Conservation (phyloP, 2,329 filamentous ascomycete genomes). For the Ophiognomonia clavigignenti-juglandacearum region DNA sequence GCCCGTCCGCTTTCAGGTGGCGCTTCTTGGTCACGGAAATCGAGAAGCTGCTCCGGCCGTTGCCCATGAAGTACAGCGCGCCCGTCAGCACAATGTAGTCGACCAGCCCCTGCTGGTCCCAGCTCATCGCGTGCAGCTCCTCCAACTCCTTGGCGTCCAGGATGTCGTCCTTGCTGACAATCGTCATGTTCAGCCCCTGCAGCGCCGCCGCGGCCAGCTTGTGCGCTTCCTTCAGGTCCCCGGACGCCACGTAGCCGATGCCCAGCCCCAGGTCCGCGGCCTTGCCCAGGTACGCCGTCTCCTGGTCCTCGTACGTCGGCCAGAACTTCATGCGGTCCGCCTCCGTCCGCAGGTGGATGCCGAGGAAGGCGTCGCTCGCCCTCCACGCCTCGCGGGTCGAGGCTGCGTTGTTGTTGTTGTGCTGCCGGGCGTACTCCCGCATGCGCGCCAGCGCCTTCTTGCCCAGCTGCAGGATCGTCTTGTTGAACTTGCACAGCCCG, state of each 20-base stretch:
- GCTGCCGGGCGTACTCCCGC: constrained; percentile 23
- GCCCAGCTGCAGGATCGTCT: constrained; percentile 36
- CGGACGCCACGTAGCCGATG: constrained; percentile 41
- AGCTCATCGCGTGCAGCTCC: constrained; percentile 33
- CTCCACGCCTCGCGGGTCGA: constrained; percentile 14
- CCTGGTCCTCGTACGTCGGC: constrained; percentile 39
- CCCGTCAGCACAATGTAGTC: constrained; percentile 36
- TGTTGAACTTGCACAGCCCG: constrained; percentile 34
- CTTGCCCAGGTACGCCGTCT: constrained; percentile 32
- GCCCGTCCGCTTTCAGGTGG: constrained; percentile 34
- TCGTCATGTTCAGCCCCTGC: constrained; percentile 26
- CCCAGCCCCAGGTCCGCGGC: constrained; percentile 24
- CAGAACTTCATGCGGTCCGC: constrained; percentile 39
- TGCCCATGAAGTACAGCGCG: constrained; percentile 36
- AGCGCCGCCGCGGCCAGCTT: constrained; percentile 31
- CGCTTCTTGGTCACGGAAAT: constrained; percentile 41
- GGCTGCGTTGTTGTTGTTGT: not conserved
- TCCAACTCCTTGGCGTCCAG: constrained; percentile 22
- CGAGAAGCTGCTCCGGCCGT: constrained; percentile 43
- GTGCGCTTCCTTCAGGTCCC: constrained; percentile 35
- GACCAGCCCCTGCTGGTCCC: constrained; percentile 40
- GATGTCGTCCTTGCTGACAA: constrained; percentile 33
- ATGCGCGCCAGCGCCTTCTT: constrained; percentile 31
- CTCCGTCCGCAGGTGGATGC: constrained; percentile 42
- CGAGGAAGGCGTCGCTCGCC: too few species aligned